phyloP scores from a whole-genome alignment of 2,329 filamentous ascomycete genomes.

The Thermoascus crustaceus region DNA sequence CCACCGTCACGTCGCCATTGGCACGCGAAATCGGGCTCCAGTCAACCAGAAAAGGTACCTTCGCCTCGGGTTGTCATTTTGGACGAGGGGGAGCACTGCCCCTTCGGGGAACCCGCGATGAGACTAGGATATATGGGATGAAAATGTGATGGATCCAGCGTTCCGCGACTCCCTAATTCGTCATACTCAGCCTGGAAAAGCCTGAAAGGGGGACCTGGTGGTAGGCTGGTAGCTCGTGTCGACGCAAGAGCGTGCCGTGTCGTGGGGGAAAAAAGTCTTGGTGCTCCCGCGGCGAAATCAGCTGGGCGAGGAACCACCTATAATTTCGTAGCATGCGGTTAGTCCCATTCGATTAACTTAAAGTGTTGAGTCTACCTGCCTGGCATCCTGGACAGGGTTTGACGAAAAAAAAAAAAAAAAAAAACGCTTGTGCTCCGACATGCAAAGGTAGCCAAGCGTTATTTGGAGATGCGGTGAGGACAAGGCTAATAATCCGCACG shows the following conservation, averaged over 20 bases:
- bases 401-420: neutral
- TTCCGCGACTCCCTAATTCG: neutral
- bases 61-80: neutral
- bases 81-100: conserved; percentile 1
- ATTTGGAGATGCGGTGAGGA: neutral
- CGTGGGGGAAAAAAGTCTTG: neutral
- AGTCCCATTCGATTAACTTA: neutral
- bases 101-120: neutral
- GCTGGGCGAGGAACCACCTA: neutral
- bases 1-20: neutral
- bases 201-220: neutral
- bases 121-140: neutral
- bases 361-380: neutral
- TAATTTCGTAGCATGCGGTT: too few species aligned
- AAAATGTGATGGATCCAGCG: neutral
- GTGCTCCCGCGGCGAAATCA: neutral
- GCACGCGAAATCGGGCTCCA: neutral
- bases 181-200: too few species aligned
- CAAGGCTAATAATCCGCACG: neutral
- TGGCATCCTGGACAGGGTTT: neutral
- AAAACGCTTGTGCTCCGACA: neutral
- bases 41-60: neutral
- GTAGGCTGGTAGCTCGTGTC: neutral
- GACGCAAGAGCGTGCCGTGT: neutral
- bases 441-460: neutral